Conservation (phyloP, 768 basidiomycete species). For the Hemileccinum impolitum region DNA sequence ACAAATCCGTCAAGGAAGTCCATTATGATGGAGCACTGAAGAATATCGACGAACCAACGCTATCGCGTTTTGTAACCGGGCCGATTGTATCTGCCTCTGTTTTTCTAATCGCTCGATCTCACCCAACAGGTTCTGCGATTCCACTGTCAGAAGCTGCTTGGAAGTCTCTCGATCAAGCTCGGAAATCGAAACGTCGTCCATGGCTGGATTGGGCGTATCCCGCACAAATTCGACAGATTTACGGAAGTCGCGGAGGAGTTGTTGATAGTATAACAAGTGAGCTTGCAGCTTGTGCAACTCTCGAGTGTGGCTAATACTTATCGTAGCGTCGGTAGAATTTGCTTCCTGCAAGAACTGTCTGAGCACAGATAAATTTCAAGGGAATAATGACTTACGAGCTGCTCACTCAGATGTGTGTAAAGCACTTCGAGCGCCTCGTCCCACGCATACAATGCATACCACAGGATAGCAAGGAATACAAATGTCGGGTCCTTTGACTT, state of each 20-base stretch:
- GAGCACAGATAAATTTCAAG: not conserved
- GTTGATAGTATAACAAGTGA: slow-evolving; percentile 53
- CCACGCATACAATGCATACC: slow-evolving; percentile 63
- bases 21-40: not conserved
- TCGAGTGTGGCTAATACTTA: slow-evolving; percentile 37
- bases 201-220: slow-evolving; percentile 47
- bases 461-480: slow-evolving; percentile 41
- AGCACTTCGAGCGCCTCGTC: slow-evolving; percentile 54
- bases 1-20: slow-evolving; percentile 1
- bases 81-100: slow-evolving; percentile 26
- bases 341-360: slow-evolving; percentile 38
- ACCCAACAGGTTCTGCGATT: slow-evolving; percentile 33
- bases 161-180: slow-evolving; percentile 4
- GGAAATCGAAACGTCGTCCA: slow-evolving; percentile 29
- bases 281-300: slow-evolving; percentile 57
- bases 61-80: slow-evolving; percentile 32
- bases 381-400: slow-evolving; percentile 35
- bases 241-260: slow-evolving; percentile 51
- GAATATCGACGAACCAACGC: slow-evolving; percentile 19
- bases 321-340: slow-evolving; percentile 28
- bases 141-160: slow-evolving; percentile 11
- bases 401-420: slow-evolving; percentile 45
- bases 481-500: slow-evolving; percentile 33
- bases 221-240: slow-evolving; percentile 50
- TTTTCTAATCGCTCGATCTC: slow-evolving; percentile 40